These are phyloP conservation scores for Silene vulgaris DNA, from an alignment of 179 eudicot genomes.

Conservation along the genomic window DNA sequence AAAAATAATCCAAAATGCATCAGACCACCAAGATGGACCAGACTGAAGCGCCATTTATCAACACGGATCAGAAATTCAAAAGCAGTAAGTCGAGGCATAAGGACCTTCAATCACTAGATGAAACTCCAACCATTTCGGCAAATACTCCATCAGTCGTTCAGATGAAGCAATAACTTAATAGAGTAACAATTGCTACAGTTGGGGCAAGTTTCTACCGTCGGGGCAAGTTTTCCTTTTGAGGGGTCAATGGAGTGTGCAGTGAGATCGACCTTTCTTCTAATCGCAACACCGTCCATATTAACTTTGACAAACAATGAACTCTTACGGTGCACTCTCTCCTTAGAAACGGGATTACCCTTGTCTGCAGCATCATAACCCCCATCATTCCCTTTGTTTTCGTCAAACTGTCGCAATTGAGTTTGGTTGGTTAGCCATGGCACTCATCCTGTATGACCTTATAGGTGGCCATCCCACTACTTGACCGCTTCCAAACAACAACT, in stretches of 20 bases:
- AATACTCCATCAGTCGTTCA: too few relatives aligned
- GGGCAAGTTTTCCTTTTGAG: too few relatives aligned
- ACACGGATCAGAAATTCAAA: too few relatives aligned
- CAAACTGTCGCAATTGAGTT: conserved; percentile 37
- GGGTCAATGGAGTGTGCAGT: conserved; percentile 42
- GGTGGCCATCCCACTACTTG: conserved; percentile 99
- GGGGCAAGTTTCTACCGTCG: too few relatives aligned
- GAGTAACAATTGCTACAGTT: background rate
- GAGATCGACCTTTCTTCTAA: conserved; percentile 88
- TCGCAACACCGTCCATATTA: conserved; percentile 79
- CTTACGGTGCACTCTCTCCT: conserved; percentile 36
- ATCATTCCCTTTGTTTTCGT: conserved; percentile 41
- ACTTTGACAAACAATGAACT: conserved; percentile 73
- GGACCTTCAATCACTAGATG: too few relatives aligned
- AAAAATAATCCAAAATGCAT: too few relatives aligned
- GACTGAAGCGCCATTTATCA: too few relatives aligned
- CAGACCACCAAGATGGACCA: too few relatives aligned
- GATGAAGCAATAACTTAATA: too few relatives aligned
- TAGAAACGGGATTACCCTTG: conserved; percentile 27
- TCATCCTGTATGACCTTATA: conserved; percentile 74
- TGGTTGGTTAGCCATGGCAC: conserved; percentile 59
- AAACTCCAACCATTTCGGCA: too few relatives aligned
- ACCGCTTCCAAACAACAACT: conserved; percentile 35
- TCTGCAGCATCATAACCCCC: conserved; percentile 26
- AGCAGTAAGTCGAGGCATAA: too few relatives aligned